Base-by-base conservation (phyloP, 148 eudicot species). In the Spergularia bocconei region DNA sequence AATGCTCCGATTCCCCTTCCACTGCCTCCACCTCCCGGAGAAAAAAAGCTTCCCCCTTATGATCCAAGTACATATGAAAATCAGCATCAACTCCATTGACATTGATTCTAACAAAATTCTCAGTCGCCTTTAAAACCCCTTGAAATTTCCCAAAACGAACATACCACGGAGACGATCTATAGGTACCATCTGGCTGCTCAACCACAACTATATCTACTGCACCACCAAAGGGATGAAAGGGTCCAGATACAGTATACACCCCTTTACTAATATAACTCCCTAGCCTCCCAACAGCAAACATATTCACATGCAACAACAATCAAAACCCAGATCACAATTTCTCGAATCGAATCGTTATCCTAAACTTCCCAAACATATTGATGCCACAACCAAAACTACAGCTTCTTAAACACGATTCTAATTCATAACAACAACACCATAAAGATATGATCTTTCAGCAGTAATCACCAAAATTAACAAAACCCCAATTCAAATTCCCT, bases 141-240 rank as follows among this genome's bases (percentile, higher is more conserved):
- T 95, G 99, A 82, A 89, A 91, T 74, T 95, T 95, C 13, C 99
- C 99, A 78, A 95, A 92, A 50, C 91, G 81, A 67, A 95, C 91
- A 75, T 95, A 90, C 99, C 99, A 95, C 63, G 99, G 99, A 7
- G 98, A 92, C 1, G 99, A 95, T 82, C 89, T 94, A 53, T 82
- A 89, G 77, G 85, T 88, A 57, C 99, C 98, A 78, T 95, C 97
- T 68, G 82, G 85, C 58, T 95, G 99, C 68, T 91, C 86, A 66
- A 95, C 99, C 70, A 92, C 99, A 75, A 95, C 87, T 41, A 92
- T 90, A 87, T 95, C 99, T 55, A 95, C 94, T 17, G 98, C 99
- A 57, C 99, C 99, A 76, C 97, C 94, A 75, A 88, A 95, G 1
- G 97, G 98, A 67, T 91, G 99, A 76, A 95, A 90, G 5, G 98